A percentile compares a stretch with the other conserved stretches of the same genome.
These are phyloP conservation scores for Uromyces viciae-fabae DNA, from an alignment of 1,284 basidiomycete species.

Conservation along the genomic window DNA sequence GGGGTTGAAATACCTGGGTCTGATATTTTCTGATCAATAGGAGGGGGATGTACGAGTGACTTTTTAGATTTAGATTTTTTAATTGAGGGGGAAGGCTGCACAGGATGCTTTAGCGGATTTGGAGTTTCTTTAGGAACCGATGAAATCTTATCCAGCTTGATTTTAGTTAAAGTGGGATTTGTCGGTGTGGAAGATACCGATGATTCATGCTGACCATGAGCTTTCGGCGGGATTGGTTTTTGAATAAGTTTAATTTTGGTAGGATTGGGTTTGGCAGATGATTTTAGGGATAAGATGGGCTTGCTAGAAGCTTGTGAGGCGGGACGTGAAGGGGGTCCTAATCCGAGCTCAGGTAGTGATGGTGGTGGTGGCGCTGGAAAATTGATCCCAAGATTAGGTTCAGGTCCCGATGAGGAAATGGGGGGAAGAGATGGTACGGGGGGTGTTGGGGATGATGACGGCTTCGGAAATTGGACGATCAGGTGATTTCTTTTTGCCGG, in stretches of 20 bases:
- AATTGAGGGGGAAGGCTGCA: background rate
- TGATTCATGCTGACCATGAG: background rate
- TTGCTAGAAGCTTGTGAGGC: background rate
- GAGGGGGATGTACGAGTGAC: slow-evolving; percentile 2
- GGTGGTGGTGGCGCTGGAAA: slow-evolving; percentile 34
- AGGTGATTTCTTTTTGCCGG: slow-evolving; percentile 13
- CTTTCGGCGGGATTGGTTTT: background rate
- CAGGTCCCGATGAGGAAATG: background rate
- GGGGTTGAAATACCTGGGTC: slow-evolving; percentile 37
- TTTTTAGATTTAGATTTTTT: slow-evolving; percentile 40
- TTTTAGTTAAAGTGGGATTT: slow-evolving; percentile 2
- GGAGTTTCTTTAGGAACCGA: background rate
- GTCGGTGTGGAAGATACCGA: background rate
- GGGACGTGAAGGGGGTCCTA: background rate
- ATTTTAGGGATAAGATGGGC: background rate
- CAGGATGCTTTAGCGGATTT: background rate
- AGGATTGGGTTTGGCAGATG: slow-evolving; percentile 11
- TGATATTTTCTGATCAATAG: background rate
- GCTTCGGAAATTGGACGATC: slow-evolving; percentile 22
- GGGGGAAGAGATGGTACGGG: background rate
- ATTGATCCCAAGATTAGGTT: background rate
- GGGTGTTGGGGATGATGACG: slow-evolving; percentile 6
- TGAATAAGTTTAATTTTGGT: slow-evolving; percentile 35
- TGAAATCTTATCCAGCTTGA: background rate
- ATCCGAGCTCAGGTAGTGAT: slow-evolving; percentile 13